Evolutionary conservation across 2,329 filamentous ascomycete species (phyloP), one percentile per base, ranked within the genome.

Genomic region (Nigrograna mackinnonii): DNA sequence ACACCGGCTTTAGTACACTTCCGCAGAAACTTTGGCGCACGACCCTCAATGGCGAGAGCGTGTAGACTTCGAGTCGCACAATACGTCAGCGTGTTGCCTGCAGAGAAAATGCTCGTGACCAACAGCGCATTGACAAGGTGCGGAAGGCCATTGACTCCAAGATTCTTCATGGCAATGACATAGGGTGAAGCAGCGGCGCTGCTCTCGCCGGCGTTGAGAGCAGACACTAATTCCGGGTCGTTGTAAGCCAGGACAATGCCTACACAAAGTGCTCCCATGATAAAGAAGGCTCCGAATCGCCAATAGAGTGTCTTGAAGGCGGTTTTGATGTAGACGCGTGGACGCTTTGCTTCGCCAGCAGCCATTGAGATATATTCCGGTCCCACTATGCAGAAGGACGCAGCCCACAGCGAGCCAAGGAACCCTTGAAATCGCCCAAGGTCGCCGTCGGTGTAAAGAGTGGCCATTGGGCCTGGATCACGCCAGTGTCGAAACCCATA

Each of bases 141-240:
- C 3, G 79, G 78, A 16, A 82, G 69, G 4, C 75, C 75, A 0
- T 58, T 51, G 40, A 83, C 70, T 5, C 73, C 66, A 50, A 81
- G 48, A 49, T 78, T 77, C 26, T 70, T 58, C 75, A 82, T 80
- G 20, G 79, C 79, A 54, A 83, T 80, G 34, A 82, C 79, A 50
- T 81, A 82, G 1, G 79, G 80, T 11, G 79, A 82, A 0, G 76
- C 75, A 2, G 75, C 74, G 4, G 78, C 79, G 4, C 57, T 64
- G 19, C 56, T 50, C 14, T 49, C 21, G 4, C 44, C 57, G 22
- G 57, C 50, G 71, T 77, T 35, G 16, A 59, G 43, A 5, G 57
- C 33, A 1, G 79, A 85, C 21, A 88, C 71, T 42, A 85, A 86
- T 6, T 86, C 89, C 11, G 88, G 71, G 28, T 90, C 80, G 48